phyloP scores from a whole-genome alignment of 768 basidiomycete species.

The Suillus subalutaceus region DNA sequence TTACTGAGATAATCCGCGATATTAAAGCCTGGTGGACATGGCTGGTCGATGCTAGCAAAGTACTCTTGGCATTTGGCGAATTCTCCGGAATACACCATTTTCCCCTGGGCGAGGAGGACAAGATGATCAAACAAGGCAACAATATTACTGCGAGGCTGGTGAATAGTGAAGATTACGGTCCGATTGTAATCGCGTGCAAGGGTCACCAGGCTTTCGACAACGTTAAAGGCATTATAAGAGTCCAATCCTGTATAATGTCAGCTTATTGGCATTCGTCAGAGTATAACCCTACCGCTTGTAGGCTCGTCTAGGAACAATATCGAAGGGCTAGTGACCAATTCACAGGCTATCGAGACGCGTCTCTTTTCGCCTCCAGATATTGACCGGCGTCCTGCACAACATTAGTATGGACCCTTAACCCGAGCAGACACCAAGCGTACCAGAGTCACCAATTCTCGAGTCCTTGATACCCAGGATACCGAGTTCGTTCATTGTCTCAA shows the following conservation, averaged over 20 bases:
- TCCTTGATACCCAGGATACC: slow-evolving; percentile 92
- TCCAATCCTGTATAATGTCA: slow-evolving; percentile 69
- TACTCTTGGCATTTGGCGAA: slow-evolving; percentile 73
- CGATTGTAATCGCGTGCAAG: slow-evolving; percentile 89
- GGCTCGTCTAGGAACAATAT: slow-evolving; percentile 97
- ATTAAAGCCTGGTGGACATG: slow-evolving; percentile 94
- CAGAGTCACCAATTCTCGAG: slow-evolving; percentile 85
- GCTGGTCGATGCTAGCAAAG: slow-evolving; percentile 74
- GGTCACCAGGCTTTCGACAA: slow-evolving; percentile 84
- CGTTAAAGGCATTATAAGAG: slow-evolving; percentile 94
- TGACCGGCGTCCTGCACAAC: slow-evolving; percentile 63
- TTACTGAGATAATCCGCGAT: slow-evolving; percentile 95
- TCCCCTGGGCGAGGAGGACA: slow-evolving; percentile 82
- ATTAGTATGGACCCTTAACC: slow-evolving; percentile 1
- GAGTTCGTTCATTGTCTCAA: slow-evolving; percentile 96
- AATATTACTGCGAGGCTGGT: slow-evolving; percentile 97
- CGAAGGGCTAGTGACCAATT: slow-evolving; percentile 95
- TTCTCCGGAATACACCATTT: slow-evolving; percentile 83
- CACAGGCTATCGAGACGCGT: slow-evolving; percentile 95
- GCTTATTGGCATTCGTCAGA: slow-evolving; percentile 3
- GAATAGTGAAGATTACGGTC: slow-evolving; percentile 96
- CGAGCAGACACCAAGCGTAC: slow-evolving; percentile 36
- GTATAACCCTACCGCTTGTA: slow-evolving; percentile 68
- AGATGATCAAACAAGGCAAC: slow-evolving; percentile 95
- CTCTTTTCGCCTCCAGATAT: slow-evolving; percentile 99